Conservation (phyloP, 768 basidiomycete genomes). For the Termitomyces heimii region DNA sequence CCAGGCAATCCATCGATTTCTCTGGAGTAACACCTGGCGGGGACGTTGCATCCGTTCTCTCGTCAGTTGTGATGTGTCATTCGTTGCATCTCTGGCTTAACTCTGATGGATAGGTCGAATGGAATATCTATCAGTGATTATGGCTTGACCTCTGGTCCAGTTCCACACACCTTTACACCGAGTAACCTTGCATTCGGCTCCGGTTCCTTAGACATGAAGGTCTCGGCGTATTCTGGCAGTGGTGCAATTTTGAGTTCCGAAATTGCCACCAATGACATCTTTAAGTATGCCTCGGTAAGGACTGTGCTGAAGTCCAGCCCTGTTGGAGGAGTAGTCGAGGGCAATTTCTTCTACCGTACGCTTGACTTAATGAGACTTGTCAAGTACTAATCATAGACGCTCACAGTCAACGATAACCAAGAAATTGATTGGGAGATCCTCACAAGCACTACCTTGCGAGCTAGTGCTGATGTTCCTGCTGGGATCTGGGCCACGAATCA, state of each 20-base stretch:
- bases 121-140: conserved; percentile 26
- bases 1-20: conserved; percentile 21
- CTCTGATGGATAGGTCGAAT: conserved; percentile 11
- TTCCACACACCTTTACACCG: conserved; percentile 21
- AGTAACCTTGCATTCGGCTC: conserved; percentile 24
- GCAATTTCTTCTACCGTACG: conserved; percentile 31
- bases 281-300: conserved; percentile 28
- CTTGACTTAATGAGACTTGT: neutral
- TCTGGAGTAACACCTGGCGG: conserved; percentile 16
- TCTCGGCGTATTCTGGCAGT: conserved; percentile 23
- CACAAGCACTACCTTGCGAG: conserved; percentile 24
- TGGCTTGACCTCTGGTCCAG: conserved; percentile 11
- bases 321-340: conserved; percentile 27
- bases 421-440: conserved; percentile 30
- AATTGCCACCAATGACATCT: conserved; percentile 20
- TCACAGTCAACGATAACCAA: conserved; percentile 22
- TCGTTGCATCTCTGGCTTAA: neutral
- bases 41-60: conserved; percentile 17
- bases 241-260: conserved; percentile 24
- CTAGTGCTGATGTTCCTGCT: conserved; percentile 21
- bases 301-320: conserved; percentile 28
- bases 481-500: conserved; percentile 33
- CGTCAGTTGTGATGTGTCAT: conserved; percentile 10
- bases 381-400: neutral
- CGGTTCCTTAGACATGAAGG: conserved; percentile 27